Conservation (phyloP, 257 asterid species). For the Solanum pimpinellifolium region DNA sequence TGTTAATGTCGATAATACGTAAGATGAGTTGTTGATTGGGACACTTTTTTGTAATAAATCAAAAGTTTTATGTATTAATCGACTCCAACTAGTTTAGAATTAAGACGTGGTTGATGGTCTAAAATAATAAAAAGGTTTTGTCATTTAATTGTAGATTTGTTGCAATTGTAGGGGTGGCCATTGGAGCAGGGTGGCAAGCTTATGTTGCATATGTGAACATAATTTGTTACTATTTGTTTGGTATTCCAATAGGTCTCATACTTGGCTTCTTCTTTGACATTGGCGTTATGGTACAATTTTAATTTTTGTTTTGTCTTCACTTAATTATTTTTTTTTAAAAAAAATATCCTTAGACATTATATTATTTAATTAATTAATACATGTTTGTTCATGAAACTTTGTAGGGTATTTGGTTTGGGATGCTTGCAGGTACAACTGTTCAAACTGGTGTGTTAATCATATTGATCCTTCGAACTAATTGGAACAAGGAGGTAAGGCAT, state of each 20-base stretch:
- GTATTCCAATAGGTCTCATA: conserved; percentile 26
- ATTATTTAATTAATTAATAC: too few relatives aligned
- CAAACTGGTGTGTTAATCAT: conserved; percentile 22
- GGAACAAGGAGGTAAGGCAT: conserved; percentile 32
- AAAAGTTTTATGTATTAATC: background rate
- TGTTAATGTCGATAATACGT: too few relatives aligned
- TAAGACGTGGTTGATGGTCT: background rate
- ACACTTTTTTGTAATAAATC: too few relatives aligned
- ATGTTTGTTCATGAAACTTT: background rate
- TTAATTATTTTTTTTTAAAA: background rate
- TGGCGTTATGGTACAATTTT: conserved; percentile 20
- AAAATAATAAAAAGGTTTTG: too few relatives aligned
- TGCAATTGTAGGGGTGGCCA: conserved; percentile 27
- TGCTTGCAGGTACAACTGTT: conserved; percentile 27
- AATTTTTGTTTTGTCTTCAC: background rate
- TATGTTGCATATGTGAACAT: conserved; percentile 27
- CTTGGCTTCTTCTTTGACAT: conserved; percentile 24
- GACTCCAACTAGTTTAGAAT: background rate
- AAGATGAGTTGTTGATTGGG: too few relatives aligned
- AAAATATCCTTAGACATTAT: too few relatives aligned
- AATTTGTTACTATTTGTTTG: conserved; percentile 29
- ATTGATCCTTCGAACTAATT: conserved; percentile 21
- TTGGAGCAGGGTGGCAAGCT: conserved; percentile 61
- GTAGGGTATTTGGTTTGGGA: conserved; percentile 46
- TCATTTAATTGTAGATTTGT: background rate